Evolutionary conservation across 2,329 filamentous ascomycete species (phyloP), one percentile per base, ranked within the genome.

Genomic region (Trichoderma afroharzianum): DNA sequence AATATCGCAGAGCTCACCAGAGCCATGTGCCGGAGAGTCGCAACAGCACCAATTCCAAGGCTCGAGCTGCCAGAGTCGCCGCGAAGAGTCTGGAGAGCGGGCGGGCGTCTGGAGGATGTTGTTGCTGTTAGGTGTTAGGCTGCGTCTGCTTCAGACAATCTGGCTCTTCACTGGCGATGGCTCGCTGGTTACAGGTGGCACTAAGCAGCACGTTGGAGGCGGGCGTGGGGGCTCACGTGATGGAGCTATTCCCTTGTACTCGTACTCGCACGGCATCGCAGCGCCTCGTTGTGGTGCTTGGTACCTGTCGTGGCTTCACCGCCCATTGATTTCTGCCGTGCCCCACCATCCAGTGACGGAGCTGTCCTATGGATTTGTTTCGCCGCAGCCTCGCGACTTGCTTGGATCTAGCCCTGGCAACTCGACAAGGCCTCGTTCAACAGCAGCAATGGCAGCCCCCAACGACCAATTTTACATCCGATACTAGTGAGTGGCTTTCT

Each of bases 381-480:
- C 43, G 43, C 33, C 8, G 26, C 57, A 69, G 71, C 71, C 64
- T 72, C 63, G 71, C 71, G 71, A 68, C 58, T 53, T 50, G n/a
- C 58, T 53, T 55, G 70, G 70, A 72, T 33, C 28, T 33, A 50
- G 58, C 26, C 24, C 53, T 21, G 39, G 33, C 43, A 62, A 57
- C 62, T 72, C 32, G 66, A 32, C 55, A 24, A 33, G 21, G 24
- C n/a, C 15, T 32, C 30, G 70, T 9, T 28, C 30, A 71, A 69
- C 73, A 74, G 76, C 76, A 76, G 85, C 78, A 72, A 94, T 92
- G 87, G 85, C 92, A 76, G 85, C 88, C 72, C 83, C 87, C 77
- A 92, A 88, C 81, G 95, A 98, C 78, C 91, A 92, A 8, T 98
- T 99, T 81, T 99, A 99, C 79, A 85, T 99, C 76, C 91, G 96